Base-by-base conservation (phyloP, 371 early-diverging fungal species). In the Actinomortierella wolfii region DNA sequence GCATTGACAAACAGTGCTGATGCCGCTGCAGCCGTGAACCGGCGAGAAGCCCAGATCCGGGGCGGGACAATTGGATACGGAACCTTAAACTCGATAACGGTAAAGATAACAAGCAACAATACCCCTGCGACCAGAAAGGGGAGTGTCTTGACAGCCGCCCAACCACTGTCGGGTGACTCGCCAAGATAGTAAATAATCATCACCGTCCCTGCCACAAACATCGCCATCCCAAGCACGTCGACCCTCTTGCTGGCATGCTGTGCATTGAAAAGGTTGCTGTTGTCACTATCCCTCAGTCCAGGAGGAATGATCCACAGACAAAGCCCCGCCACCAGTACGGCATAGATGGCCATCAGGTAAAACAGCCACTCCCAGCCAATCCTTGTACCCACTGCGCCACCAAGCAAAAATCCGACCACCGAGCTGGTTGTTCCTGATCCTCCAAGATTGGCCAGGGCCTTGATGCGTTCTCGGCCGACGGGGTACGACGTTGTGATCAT, bases 301-400 rank as follows among this genome's bases (percentile, higher is more conserved):
- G 55, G 61, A 53, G 47, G 34, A 4, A 4, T 4, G 34, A 34
- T 64, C 64, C 51, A 70, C 45, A 25, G 64, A 60, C 57, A 57
- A 64, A 2, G 64, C 70, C 5, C 26, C 51, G 8, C 34, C 11
- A 11, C 34, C 34, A 79, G 48, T n/a, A 51, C 23, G 28, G 76
- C 81, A 47, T 78, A 57, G 18, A 79, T 76, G 11, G 76, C 78
- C 15, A 75, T 75, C 41, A 81, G 44, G 59, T 61, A 71, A 45
- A 81, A 81, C 44, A 77, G 76, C 78, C 78, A 77, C 18, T 76
- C 56, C 81, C 81, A 81, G 20, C 81, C 79, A 28, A 70, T 70
- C 42, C 64, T 70, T 1, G 64, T 64, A 18, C 64, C 70, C 46
- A 70, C 61, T 54, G 64, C 52, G 1, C 70, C 70, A 2, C 70